A percentile compares a stretch with the other conserved stretches of the same genome.
Conservation (phyloP, 228 moss, liverwort and hornwort genomes). For the Sphagnum magellanicum region DNA sequence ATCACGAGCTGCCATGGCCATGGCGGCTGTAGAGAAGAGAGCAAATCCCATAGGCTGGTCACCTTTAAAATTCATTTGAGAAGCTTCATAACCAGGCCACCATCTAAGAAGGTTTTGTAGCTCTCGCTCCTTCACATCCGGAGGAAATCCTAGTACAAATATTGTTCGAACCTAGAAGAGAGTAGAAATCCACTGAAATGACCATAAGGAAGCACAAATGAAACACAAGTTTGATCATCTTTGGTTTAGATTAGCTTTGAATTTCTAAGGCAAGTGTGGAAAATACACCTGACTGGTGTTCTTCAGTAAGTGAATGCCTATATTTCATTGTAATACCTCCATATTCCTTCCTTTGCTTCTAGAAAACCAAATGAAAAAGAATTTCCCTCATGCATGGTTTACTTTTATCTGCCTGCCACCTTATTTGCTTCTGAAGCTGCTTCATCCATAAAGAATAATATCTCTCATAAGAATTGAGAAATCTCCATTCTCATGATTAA, state of each 20-base stretch:
- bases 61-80: slow-evolving; percentile 97
- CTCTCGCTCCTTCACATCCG: slow-evolving; percentile 95
- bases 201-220: background rate
- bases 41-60: slow-evolving; percentile 99
- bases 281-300: background rate
- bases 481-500: too few species aligned
- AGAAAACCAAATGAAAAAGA: background rate
- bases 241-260: background rate
- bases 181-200: background rate
- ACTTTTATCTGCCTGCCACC: background rate
- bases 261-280: background rate
- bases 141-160: slow-evolving; percentile 88
- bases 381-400: background rate
- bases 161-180: slow-evolving; percentile 73
- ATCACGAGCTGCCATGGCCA: slow-evolving; percentile 99
- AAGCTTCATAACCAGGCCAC: slow-evolving; percentile 99
- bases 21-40: slow-evolving; percentile 83
- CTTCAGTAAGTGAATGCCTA: background rate
- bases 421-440: too few species aligned
- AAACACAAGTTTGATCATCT: background rate
- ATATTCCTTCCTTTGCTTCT: too few species aligned
- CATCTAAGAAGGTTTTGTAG: slow-evolving; percentile 93
- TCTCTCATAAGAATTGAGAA: too few species aligned
- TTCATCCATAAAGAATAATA: too few species aligned
- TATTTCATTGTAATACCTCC: background rate